A percentile compares a stretch with the other conserved stretches of the same genome.
Conservation (phyloP, 2,329 filamentous ascomycete genomes). For the Hypoxylon sp. region DNA sequence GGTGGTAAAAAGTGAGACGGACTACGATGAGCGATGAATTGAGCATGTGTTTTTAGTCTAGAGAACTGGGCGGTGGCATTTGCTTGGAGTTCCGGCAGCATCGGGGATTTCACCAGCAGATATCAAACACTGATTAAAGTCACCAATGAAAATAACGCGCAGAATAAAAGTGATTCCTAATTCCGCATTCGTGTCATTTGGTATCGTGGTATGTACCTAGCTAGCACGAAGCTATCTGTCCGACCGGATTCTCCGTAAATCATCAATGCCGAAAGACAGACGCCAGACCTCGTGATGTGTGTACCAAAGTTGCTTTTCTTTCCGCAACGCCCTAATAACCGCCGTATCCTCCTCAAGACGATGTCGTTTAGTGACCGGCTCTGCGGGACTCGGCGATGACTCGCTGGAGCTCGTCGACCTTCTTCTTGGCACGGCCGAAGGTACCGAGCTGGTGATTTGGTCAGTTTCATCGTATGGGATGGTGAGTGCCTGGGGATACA, state of each 20-base stretch:
- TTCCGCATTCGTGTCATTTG: conserved; percentile 44
- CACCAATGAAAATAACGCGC: conserved; percentile 18
- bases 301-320: conserved; percentile 37
- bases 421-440: conserved; percentile 98
- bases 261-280: conserved; percentile 48
- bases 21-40: conserved; percentile 11
- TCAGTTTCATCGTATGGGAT: conserved; percentile 16
- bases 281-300: conserved; percentile 46
- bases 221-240: conserved; percentile 40
- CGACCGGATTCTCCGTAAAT: conserved; percentile 39
- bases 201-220: conserved; percentile 44
- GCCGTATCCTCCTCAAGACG: conserved; percentile 24
- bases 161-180: conserved; percentile 31
- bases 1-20: conserved; percentile 76
- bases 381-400: conserved; percentile 96
- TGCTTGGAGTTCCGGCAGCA: conserved; percentile 36
- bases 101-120: not conserved
- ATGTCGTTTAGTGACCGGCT: conserved; percentile 66
- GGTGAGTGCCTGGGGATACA: conserved; percentile 55
- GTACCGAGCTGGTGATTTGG: conserved; percentile 82
- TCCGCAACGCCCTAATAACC: conserved; percentile 32
- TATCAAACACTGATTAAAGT: not conserved
- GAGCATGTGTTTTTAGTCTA: conserved; percentile 21
- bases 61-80: conserved; percentile 8
- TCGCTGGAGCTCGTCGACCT: conserved; percentile 99